A percentile compares a stretch with the other conserved stretches of the same genome.
Conservation (phyloP, 192 early-diverging fungal species). For the Entophlyctis helioformis region DNA sequence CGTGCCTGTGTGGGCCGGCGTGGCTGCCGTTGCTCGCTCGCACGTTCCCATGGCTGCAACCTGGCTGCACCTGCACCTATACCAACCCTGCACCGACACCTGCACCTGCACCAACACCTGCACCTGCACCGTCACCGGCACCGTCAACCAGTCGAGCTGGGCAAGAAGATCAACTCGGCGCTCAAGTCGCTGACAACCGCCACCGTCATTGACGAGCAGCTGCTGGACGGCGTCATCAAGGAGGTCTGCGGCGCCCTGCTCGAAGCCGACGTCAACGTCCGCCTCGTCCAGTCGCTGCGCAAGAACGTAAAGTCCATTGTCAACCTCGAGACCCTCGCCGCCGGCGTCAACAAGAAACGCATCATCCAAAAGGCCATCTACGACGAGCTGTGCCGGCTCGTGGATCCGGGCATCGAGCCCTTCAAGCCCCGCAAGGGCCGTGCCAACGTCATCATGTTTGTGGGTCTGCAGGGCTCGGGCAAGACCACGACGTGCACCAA, state of each 20-base stretch:
- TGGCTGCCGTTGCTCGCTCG: too few relatives aligned
- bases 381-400: constrained; percentile 77
- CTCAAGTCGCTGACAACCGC: constrained; percentile 60
- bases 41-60: too few relatives aligned
- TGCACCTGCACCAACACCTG: too few relatives aligned
- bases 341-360: constrained; percentile 74
- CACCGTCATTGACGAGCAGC: constrained; percentile 82
- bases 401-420: constrained; percentile 71
- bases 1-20: too few relatives aligned
- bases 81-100: too few relatives aligned
- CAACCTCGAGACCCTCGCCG: constrained; percentile 69
- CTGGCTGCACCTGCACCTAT: too few relatives aligned
- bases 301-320: constrained; percentile 75
- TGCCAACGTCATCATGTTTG: constrained; percentile 90
- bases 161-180: constrained; percentile 74
- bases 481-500: constrained; percentile 98
- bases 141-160: too few relatives aligned
- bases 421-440: constrained; percentile 76
- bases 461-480: constrained; percentile 89
- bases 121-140: too few relatives aligned
- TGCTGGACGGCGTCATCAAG: constrained; percentile 40
- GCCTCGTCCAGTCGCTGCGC: constrained; percentile 68
- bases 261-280: constrained; percentile 85
- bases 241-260: constrained; percentile 83
- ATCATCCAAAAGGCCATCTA: constrained; percentile 81